These are phyloP conservation scores for Novakomyces olei DNA, from an alignment of 805 yeast species.

Conservation along the genomic window DNA sequence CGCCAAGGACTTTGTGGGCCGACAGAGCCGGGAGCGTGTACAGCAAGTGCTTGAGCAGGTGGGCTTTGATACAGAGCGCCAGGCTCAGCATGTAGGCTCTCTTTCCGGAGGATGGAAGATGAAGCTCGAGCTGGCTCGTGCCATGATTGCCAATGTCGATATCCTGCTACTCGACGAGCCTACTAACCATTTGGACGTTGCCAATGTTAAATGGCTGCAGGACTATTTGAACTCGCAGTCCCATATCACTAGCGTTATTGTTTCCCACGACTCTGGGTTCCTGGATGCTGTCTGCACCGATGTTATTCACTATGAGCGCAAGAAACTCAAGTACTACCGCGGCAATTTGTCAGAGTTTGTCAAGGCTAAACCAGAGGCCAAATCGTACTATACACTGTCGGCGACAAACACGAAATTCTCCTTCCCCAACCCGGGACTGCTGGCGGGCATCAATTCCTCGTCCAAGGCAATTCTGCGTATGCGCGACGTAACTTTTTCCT, in stretches of 20 bases:
- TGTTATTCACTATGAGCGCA: conserved; percentile 86
- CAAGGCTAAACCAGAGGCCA: conserved; percentile 82
- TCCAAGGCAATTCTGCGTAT: conserved; percentile 85
- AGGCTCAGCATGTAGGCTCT: conserved; percentile 79
- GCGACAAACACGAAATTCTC: conserved; percentile 89
- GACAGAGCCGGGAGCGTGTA: conserved; percentile 36
- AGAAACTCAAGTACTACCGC: conserved; percentile 82
- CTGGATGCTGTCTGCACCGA: conserved; percentile 90
- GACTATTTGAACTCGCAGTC: conserved; percentile 65
- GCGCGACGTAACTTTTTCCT: conserved; percentile 63
- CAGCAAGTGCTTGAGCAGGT: conserved; percentile 56
- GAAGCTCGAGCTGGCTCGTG: conserved; percentile 96
- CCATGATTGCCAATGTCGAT: conserved; percentile 94
- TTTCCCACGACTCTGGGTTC: conserved; percentile 95
- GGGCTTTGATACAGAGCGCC: conserved; percentile 79
- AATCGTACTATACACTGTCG: conserved; percentile 79
- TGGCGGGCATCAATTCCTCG: conserved; percentile 89
- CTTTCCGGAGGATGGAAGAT: conserved; percentile 98
- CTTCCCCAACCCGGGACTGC: conserved; percentile 94
- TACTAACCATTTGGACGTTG: conserved; percentile 90
- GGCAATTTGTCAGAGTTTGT: conserved; percentile 90
- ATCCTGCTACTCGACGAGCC: conserved; percentile 90
- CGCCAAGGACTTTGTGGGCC: conserved; percentile 47
- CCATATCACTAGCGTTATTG: conserved; percentile 81
- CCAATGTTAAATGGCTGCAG: conserved; percentile 82